Conservation (phyloP, 2,329 filamentous ascomycete genomes). For the Chaetomiaceae sp. region DNA sequence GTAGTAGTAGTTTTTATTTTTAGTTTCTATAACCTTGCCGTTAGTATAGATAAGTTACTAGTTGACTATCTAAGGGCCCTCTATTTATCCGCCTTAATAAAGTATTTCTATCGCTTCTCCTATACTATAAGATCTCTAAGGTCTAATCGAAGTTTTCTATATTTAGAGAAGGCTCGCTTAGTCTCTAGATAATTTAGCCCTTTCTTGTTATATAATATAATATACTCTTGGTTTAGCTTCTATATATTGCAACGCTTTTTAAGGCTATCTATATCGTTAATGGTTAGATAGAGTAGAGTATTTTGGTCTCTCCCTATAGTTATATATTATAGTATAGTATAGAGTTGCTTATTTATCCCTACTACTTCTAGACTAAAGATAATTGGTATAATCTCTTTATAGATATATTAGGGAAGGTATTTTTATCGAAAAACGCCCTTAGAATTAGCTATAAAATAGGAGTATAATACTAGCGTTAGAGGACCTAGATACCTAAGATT, state of each 20-base stretch:
- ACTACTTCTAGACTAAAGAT: slow-evolving; percentile 1
- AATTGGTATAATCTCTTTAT: background rate
- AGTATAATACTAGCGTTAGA: background rate
- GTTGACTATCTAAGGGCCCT: background rate
- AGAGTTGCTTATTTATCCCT: background rate
- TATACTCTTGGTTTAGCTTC: background rate
- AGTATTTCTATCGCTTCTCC: background rate
- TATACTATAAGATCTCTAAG: background rate
- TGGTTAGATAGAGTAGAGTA: background rate
- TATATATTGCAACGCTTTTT: background rate
- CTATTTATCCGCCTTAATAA: background rate
- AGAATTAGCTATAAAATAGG: background rate
- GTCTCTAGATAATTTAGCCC: background rate
- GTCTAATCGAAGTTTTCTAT: background rate
- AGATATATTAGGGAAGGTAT: background rate
- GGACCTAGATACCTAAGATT: background rate
- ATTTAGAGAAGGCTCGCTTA: background rate
- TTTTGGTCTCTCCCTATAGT: background rate
- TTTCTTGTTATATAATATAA: background rate
- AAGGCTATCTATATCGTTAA: background rate
- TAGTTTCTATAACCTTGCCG: background rate
- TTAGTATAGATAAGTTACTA: background rate
- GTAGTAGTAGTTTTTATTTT: background rate
- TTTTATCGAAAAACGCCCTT: background rate
- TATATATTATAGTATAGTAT: background rate